Conservation (phyloP, 208 protist genomes). For the Leishmania turanica region DNA sequence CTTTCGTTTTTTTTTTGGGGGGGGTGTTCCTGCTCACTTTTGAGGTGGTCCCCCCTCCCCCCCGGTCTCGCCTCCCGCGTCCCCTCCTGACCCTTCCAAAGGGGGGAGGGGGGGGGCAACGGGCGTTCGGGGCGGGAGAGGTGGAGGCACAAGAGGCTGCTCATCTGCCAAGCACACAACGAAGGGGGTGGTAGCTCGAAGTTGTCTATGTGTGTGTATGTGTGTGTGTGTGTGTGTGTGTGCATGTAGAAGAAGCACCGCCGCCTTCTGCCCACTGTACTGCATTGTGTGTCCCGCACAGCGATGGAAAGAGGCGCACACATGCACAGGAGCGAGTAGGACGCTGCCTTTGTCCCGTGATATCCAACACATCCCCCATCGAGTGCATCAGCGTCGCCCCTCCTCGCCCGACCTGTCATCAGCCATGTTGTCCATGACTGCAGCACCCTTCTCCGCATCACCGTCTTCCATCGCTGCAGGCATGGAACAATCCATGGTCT, state of each 20-base stretch:
- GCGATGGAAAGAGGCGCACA: neutral
- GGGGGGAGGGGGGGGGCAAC: no score
- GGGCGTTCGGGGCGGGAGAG: no score
- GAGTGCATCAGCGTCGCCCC: neutral
- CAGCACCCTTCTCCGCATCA: neutral
- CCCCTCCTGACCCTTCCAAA: neutral
- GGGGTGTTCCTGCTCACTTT: neutral
- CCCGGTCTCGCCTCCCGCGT: neutral
- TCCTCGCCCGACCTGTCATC: neutral
- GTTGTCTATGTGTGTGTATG: neutral
- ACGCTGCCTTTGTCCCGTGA: neutral
- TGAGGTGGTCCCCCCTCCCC: neutral
- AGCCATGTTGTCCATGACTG: neutral
- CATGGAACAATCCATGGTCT: neutral
- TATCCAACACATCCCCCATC: neutral
- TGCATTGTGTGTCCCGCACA: neutral
- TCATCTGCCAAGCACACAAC: neutral
- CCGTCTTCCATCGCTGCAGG: neutral
- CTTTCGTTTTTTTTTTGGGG: no score
- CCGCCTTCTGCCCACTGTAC: neutral
- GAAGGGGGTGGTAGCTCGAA: neutral
- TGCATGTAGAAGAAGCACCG: neutral
- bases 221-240: neutral
- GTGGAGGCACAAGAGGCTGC: neutral
- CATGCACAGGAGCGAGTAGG: neutral